phyloP scores from a whole-genome alignment of 2,329 filamentous ascomycete species.

The Helminthosporium solani region DNA sequence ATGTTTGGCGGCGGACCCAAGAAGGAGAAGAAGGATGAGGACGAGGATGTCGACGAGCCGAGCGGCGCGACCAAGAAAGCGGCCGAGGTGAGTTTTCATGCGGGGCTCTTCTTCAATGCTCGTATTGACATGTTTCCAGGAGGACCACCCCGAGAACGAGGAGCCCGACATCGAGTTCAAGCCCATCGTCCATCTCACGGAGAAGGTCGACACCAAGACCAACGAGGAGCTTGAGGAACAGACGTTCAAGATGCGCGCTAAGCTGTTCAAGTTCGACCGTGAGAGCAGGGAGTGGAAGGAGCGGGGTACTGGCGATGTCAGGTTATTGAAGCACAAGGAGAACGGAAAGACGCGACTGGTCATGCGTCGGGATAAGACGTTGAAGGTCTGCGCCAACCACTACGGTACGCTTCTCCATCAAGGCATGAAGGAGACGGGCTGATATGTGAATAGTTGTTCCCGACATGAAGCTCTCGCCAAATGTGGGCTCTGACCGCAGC shows the following conservation, averaged over 20 bases:
- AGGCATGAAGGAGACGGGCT: slow-evolving; percentile 18
- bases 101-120: slow-evolving; percentile 12
- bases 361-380: slow-evolving; percentile 98
- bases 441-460: slow-evolving; percentile 69
- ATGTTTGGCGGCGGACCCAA: slow-evolving; percentile 98
- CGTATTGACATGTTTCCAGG: slow-evolving; percentile 38
- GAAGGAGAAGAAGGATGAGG: slow-evolving; percentile 86
- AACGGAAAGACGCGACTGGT: slow-evolving; percentile 96
- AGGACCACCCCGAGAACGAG: slow-evolving; percentile 82
- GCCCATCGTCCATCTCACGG: slow-evolving; percentile 91
- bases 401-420: slow-evolving; percentile 67
- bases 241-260: slow-evolving; percentile 98
- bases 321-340: slow-evolving; percentile 97
- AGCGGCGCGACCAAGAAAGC: slow-evolving; percentile 66
- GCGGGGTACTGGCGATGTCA: slow-evolving; percentile 93
- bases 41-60: slow-evolving; percentile 75
- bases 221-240: slow-evolving; percentile 98
- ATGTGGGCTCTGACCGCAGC: slow-evolving; percentile 95
- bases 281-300: slow-evolving; percentile 98
- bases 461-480: slow-evolving; percentile 98
- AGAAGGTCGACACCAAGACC: slow-evolving; percentile 96
- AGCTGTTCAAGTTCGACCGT: slow-evolving; percentile 97
- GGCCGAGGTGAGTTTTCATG: slow-evolving; percentile 51
- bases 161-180: slow-evolving; percentile 96
- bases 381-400: slow-evolving; percentile 99